Evolutionary conservation across 2,329 filamentous ascomycete species (phyloP).

Genomic region (Chrysoporthe austroafricana): DNA sequence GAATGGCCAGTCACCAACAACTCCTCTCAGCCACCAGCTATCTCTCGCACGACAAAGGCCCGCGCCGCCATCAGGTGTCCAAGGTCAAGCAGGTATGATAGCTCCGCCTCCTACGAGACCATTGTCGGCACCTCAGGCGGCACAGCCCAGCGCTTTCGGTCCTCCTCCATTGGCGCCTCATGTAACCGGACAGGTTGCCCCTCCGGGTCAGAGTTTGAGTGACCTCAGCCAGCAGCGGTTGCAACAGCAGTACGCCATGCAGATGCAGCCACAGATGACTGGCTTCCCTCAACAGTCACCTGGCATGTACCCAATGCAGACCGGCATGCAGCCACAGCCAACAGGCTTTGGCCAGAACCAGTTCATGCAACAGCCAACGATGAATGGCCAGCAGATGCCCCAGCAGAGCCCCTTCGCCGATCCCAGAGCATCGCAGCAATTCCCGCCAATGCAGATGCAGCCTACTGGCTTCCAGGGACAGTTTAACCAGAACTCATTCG

Average conservation of each 20-base stretch:
- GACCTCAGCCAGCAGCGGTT: conserved; percentile 68
- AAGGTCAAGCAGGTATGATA: conserved; percentile 66
- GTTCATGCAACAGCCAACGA: conserved; percentile 47
- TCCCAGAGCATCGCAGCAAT: conserved; percentile 45
- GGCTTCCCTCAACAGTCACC: conserved; percentile 41
- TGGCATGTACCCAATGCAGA: conserved; percentile 54
- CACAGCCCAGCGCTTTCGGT: conserved; percentile 72
- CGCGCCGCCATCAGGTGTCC: conserved; percentile 65
- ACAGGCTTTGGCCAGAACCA: conserved; percentile 44
- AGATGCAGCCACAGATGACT: conserved; percentile 48
- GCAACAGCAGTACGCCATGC: conserved; percentile 62
- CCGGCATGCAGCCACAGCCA: conserved; percentile 45
- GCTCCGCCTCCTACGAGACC: conserved; percentile 78
- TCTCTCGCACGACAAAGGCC: conserved; percentile 69
- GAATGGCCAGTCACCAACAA: conserved; percentile 42
- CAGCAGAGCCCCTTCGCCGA: conserved; percentile 47
- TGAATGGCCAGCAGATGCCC: conserved; percentile 46
- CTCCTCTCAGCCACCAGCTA: conserved; percentile 47
- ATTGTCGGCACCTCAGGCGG: conserved; percentile 84
- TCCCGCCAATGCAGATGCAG: conserved; percentile 60
- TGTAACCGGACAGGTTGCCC: conserved; percentile 78
- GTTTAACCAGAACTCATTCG: conserved; percentile 47
- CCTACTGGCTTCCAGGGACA: conserved; percentile 61
- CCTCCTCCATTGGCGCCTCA: conserved; percentile 80
- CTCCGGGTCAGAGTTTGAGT: conserved; percentile 75